Base-by-base conservation (phyloP, 192 early-diverging fungal species). In the Podila verticillata region DNA sequence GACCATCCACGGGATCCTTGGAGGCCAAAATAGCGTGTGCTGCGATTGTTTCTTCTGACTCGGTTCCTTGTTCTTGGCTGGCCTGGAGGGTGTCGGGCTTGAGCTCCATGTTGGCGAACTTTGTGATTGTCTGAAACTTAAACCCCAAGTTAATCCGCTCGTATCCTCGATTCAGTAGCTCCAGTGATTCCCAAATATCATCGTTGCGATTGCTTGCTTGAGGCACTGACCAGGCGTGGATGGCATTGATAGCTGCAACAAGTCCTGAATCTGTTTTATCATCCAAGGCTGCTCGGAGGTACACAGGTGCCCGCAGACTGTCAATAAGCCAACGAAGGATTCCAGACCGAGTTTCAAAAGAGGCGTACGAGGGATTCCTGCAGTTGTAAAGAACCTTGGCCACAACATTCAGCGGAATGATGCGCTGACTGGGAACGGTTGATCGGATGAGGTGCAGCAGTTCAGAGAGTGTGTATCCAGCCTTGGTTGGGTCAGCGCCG, bases 391-490 rank as follows among this genome's bases (percentile, higher is more conserved):
- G 54, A 31, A 93, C 88, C 34, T 84, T 84, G 13, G 84, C 86
- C 0, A 96, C 74, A 24, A 87, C 86, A 31, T 87, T 87, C 60
- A 96, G 75, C 15, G 91, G 85, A 7, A 95, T 82, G 17, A 90
- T 86, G 10, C 94, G 84, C 82, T 97, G 96, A 47, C 91, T 87
- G 5, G 93, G 92, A 4, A 94, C 90, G 6, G 92, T 90, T 66
- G 95, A 96, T 61, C 93, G 90, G 54, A 91, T 89, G 47, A 97
- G 82, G 75, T 94, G 90, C 31, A 96, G 79, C 17, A 97, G 74
- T 81, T 97, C 96, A 0, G 91, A 85, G 0, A 96, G 72, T 0
- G 95, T 94, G 81, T 97, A 98, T 30, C 97, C 97, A 22, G 97
- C 90, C 63, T 89, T 85, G 0, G 90, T 90, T 13, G 97, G 95